Evolutionary conservation across 768 basidiomycete species (phyloP).

Genomic region (Boletus fagicola): DNA sequence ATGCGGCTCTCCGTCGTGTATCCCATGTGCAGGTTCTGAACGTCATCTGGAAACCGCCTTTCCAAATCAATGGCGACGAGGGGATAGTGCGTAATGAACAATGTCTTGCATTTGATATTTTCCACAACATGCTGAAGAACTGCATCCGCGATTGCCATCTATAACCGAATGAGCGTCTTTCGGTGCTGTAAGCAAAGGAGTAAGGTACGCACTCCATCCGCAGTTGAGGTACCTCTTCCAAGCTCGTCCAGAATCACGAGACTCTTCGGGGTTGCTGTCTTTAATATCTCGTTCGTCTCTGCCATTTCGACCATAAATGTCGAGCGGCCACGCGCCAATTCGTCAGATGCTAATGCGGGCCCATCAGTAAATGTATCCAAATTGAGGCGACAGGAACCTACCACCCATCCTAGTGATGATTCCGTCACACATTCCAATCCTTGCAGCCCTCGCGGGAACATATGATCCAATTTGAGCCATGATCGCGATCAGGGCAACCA

Average conservation of each 20-base stretch:
- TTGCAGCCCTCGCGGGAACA: slow-evolving; percentile 78
- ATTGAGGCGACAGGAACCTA: slow-evolving; percentile 31
- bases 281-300: slow-evolving; percentile 88
- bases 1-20: slow-evolving; percentile 67
- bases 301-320: slow-evolving; percentile 98
- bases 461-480: slow-evolving; percentile 91
- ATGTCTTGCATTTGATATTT: slow-evolving; percentile 59
- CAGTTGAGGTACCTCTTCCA: slow-evolving; percentile 88
- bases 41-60: slow-evolving; percentile 52
- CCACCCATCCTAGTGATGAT: slow-evolving; percentile 91
- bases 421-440: slow-evolving; percentile 76
- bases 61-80: slow-evolving; percentile 70
- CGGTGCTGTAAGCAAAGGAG: not conserved
- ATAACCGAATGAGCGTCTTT: slow-evolving; percentile 5
- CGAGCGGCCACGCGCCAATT: slow-evolving; percentile 80
- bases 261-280: slow-evolving; percentile 67
- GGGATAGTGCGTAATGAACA: slow-evolving; percentile 97
- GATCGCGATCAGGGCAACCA: slow-evolving; percentile 72
- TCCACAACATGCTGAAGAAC: slow-evolving; percentile 71
- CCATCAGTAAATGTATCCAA: slow-evolving; percentile 1
- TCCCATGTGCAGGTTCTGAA: slow-evolving; percentile 86
- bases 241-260: slow-evolving; percentile 90
- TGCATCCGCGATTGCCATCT: slow-evolving; percentile 88
- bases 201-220: slow-evolving; percentile 64
- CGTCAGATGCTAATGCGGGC: slow-evolving; percentile 67